Evolutionary conservation across 208 protist genomes (phyloP), one percentile per base, ranked within the genome.

Genomic region (Angomonas deanei): DNA sequence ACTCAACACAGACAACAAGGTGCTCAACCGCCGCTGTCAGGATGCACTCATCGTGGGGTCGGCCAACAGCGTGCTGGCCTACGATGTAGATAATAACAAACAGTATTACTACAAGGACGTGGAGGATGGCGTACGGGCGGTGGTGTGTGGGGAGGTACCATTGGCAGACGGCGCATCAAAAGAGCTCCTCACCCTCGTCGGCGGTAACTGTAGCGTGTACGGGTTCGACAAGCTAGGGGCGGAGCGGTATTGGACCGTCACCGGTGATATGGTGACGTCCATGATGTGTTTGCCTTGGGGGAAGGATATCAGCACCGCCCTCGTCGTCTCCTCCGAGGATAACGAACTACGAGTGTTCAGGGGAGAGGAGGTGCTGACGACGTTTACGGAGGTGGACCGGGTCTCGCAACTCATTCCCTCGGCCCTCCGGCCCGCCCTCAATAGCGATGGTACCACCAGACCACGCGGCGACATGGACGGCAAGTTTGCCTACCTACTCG

Each of bases 131-230:
- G 90, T 97, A 2, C 77, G 82, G 58, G 73, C 80, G 23, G 71
- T 98, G 19, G 79, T 80, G 36, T 85, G 92, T 57, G 34, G 1
- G 19, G 13, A 15, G 19, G 11, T 59, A n/a, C 53, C 36, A 21
- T 19, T 28, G 3, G 33, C 60, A 15, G 60, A 31, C 42, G 61
- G 31, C 1, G 21, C 19, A 11, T 61, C 30, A 19, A 1, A 27
- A 31, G 33, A 5, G 62, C 64, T 15, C 61, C 64, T 97, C 26
- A 88, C 83, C 0, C 36, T 98, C 3, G 90, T 97, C 1, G 97
- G 97, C 36, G 95, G 96, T 50, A 97, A 97, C 69, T 98, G 97
- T 70, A 94, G 80, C 58, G 83, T 98, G 30, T 94, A 97, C 70
- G 96, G 92, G 39, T 97, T 96, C 70, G 92, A 98, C 61, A 47